phyloP scores from a whole-genome alignment of 176 grass and related monocot genomes.

The Thalia dealbata region DNA sequence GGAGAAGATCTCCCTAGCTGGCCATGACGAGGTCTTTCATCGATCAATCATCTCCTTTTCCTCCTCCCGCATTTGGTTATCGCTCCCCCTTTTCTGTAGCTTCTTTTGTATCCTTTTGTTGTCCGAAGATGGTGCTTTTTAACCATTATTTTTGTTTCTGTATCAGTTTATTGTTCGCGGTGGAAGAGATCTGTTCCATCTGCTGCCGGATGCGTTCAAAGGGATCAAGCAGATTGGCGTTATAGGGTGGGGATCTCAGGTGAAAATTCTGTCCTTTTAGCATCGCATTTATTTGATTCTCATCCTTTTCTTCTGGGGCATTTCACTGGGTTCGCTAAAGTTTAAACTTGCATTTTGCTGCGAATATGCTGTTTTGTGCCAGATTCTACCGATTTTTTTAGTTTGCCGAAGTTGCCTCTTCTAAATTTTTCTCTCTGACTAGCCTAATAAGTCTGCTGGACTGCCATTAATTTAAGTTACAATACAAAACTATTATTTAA shows the following conservation, averaged over 20 bases:
- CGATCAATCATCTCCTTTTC: too few relatives aligned
- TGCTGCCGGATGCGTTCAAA: slow-evolving; percentile 75
- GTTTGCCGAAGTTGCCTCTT: too few relatives aligned
- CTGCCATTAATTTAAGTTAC: too few relatives aligned
- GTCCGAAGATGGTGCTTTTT: not conserved
- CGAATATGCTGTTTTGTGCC: too few relatives aligned
- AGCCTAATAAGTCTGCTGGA: too few relatives aligned
- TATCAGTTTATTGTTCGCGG: slow-evolving; percentile 73
- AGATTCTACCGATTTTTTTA: too few relatives aligned
- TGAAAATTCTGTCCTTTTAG: not conserved
- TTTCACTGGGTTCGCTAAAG: too few relatives aligned
- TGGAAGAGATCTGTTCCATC: slow-evolving; percentile 72
- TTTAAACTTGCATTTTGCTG: too few relatives aligned
- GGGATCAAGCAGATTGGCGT: slow-evolving; percentile 90
- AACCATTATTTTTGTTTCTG: not conserved
- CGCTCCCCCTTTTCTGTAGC: not conserved
- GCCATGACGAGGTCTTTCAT: slow-evolving; percentile 58
- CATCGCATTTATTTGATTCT: not conserved
- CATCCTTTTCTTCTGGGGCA: too few relatives aligned
- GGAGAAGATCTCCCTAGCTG: slow-evolving; percentile 90
- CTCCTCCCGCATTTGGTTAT: not conserved
- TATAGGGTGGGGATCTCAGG: slow-evolving; percentile 88
- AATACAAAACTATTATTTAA: too few relatives aligned
- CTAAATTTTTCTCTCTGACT: too few relatives aligned
- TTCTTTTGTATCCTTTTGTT: not conserved